phyloP scores from a whole-genome alignment of 768 basidiomycete genomes.

The Mycena venus region DNA sequence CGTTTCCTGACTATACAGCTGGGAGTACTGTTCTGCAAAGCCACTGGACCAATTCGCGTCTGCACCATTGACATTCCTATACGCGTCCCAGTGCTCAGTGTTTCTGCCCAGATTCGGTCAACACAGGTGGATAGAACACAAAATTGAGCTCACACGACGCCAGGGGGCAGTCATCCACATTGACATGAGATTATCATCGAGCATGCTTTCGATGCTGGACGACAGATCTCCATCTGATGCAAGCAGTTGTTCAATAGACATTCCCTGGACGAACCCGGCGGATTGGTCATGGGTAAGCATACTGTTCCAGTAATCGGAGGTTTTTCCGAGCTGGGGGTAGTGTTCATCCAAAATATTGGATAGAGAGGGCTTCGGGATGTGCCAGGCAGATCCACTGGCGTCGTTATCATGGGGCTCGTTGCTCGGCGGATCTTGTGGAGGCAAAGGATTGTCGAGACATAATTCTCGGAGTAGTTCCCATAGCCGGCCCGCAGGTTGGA shows the following conservation, averaged over 20 bases:
- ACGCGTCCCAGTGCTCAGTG: not conserved
- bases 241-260: constrained; percentile 2
- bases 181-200: constrained; percentile 25
- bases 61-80: not conserved
- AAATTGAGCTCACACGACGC: constrained; percentile 2
- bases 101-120: not conserved
- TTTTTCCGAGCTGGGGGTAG: not conserved
- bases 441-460: not conserved
- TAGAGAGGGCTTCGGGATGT: not conserved
- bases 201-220: not conserved
- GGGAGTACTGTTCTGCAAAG: not conserved
- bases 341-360: too few relatives aligned
- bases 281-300: not conserved
- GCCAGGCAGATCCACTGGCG: too few relatives aligned
- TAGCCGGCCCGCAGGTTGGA: constrained; percentile 1
- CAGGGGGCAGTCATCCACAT: constrained; percentile 24
- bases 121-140: not conserved
- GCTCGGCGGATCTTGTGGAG: too few relatives aligned
- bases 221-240: not conserved
- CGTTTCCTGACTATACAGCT: too few relatives aligned
- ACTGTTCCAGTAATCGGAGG: not conserved
- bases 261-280: too few relatives aligned
- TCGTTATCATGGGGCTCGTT: not conserved
- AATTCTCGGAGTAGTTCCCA: constrained; percentile 22
- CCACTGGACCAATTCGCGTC: not conserved